These are phyloP conservation scores for Agastache rugosa DNA, from an alignment of 257 asterid genomes.

Conservation along the genomic window DNA sequence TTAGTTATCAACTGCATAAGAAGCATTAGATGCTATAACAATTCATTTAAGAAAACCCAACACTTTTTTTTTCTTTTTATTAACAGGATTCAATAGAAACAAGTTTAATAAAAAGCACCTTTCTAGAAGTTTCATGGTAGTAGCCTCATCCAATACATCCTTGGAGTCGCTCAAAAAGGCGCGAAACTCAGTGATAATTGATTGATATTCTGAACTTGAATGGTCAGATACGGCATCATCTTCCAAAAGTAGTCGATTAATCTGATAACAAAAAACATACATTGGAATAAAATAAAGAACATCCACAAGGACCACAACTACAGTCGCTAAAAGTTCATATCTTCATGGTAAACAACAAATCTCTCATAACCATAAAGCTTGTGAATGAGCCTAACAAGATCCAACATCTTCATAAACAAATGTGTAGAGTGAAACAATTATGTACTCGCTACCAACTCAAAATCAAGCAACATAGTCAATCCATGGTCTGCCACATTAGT, in stretches of 20 bases:
- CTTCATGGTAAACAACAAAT: conserved; percentile 19
- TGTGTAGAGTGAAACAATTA: conserved; percentile 21
- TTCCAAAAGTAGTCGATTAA: conserved; percentile 87
- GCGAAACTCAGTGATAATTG: conserved; percentile 77
- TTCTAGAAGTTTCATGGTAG: conserved; percentile 90
- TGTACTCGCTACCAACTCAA: conserved; percentile 14
- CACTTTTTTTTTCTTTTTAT: not conserved
- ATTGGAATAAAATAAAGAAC: conserved; percentile 22
- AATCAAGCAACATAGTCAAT: conserved; percentile 8
- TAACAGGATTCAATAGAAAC: conserved; percentile 26
- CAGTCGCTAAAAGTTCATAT: not conserved
- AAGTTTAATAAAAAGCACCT: conserved; percentile 56
- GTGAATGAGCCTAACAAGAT: conserved; percentile 27
- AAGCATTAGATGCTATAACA: conserved; percentile 30
- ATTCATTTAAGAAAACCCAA: conserved; percentile 14
- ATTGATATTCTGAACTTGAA: conserved; percentile 67
- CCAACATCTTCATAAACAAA: conserved; percentile 16
- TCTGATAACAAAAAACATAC: conserved; percentile 54
- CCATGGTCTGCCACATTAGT: conserved; percentile 7
- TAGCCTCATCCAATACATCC: conserved; percentile 97
- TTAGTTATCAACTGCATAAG: not conserved
- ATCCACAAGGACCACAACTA: conserved; percentile 22
- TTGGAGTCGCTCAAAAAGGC: conserved; percentile 94
- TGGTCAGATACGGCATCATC: conserved; percentile 67
- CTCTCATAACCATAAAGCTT: conserved; percentile 30